These are phyloP conservation scores for Ganoderma leucocontextum DNA, from an alignment of 1,284 basidiomycete species.

Conservation along the genomic window DNA sequence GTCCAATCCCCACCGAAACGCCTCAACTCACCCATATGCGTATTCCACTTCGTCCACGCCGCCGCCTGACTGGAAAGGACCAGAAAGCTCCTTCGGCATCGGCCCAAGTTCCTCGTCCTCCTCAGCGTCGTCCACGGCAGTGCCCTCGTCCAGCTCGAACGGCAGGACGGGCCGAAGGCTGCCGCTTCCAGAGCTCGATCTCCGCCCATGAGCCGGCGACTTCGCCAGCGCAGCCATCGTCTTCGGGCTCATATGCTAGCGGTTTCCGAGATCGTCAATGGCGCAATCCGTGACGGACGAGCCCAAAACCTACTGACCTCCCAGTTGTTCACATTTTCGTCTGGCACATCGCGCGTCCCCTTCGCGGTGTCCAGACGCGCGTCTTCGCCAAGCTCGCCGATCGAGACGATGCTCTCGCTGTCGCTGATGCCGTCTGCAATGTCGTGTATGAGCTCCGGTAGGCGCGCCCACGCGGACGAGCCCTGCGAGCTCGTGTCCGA, in stretches of 20 bases:
- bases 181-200: constrained; percentile 81
- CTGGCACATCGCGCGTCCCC: constrained; percentile 68
- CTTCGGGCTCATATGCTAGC: constrained; percentile 91
- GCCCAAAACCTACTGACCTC: constrained; percentile 66
- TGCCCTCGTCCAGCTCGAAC: constrained; percentile 79
- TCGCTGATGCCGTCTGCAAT: constrained; percentile 87
- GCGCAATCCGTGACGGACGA: constrained; percentile 13
- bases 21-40: constrained; percentile 76
- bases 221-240: constrained; percentile 91
- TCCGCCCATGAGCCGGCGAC: constrained; percentile 81
- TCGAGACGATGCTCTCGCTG: constrained; percentile 87
- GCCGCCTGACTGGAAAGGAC: constrained; percentile 77
- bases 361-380: constrained; percentile 67
- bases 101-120: constrained; percentile 71
- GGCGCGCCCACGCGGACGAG: constrained; percentile 78
- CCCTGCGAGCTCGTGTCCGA: constrained; percentile 51
- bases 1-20: background rate
- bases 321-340: constrained; percentile 92
- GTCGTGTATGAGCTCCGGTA: constrained; percentile 75
- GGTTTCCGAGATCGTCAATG: constrained; percentile 4
- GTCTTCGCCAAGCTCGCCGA: constrained; percentile 87
- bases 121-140: constrained; percentile 64
- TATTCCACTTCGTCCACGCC: constrained; percentile 90
- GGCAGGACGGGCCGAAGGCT: constrained; percentile 85
- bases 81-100: constrained; percentile 75